Base-by-base conservation (phyloP, 164 flowering plant species). In the Sedum album region DNA sequence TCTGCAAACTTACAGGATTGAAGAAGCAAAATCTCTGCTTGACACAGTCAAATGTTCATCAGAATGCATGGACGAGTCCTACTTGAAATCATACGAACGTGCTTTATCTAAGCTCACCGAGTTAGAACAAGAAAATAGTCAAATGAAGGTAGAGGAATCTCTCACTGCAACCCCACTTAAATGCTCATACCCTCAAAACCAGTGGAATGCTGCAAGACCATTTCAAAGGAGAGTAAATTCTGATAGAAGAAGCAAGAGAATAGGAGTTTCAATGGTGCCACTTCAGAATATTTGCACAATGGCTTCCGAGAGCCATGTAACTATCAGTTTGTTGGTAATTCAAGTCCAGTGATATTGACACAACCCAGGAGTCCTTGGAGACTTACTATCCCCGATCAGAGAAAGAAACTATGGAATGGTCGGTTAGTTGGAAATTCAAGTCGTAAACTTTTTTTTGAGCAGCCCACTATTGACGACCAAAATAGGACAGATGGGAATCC, bases 21-120 rank as follows among this genome's bases (percentile, higher is more conserved):
- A 72, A 31, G 96, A 93, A 81, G 96, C 97, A 15, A 91, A 76
- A 64, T 73, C 76, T 68, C 76, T 91, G 53, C 84, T 93, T 20
- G 75, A 79, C 21, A 60, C 73, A 18, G 79, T 88, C 36, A 74
- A 15, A 30, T 79, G 77, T 55, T 82, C 85, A 60, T 41, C 77
- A 38, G 66, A 42, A 33, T 44, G 44, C 11, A 60, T 77, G 72
- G 85, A 82, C 51, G 95, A 88, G 17, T 81, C 95, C 4, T 81
- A 73, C 55, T 67, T 79, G 7, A 93, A 85, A 72, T 88, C 98
- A 2, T 88, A 51, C 68, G 91, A 89, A 23, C 88, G 94, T 38
- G 98, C 97, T 48, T 44, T 28, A 42, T 73, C 83, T 60, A 75
- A 84, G 75, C 78, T 93, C 49, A 38, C 61, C 66, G 85, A 86